Base-by-base conservation (phyloP, 768 basidiomycete species). In the Cantharellus cinnabarinus region DNA sequence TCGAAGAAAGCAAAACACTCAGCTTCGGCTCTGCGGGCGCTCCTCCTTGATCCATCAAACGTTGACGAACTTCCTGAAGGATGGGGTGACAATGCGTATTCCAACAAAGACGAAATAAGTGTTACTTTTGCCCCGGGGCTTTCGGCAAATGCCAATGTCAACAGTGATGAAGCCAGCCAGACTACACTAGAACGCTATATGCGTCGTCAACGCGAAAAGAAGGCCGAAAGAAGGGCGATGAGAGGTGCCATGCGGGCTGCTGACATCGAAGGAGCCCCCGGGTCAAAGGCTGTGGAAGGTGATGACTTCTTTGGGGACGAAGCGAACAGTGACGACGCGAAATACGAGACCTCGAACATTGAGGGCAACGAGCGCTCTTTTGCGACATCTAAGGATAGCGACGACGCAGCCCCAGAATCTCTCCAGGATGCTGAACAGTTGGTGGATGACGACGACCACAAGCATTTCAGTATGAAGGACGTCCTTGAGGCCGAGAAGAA, bases 111-210 rank as follows among this genome's bases (percentile, higher is more conserved):
- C 44, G 89, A 91, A 60, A 86, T 99, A 86, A 84, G 97, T 71
- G 85, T 99, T 66, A 97, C 94, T 0, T 98, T 99, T 69, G 82
- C 79, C 14, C 89, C 95, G 2, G 94, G 83, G 3, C 72, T 98
- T 42, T 81, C 75, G 60, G 78, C 74, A 55, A 67, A 2, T 14
- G 58, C 69, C 62, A 70, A 69, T 60, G 62, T 64, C 57, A 76
- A 74, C 63, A 61, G 58, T 37, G 64, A 57, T 4, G 68, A 62
- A 42, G 68, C 69, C 15, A 78, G 87, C n/a, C 83, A 94, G 72
- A 97, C 86, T 3, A 87, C 89, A 1, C 70, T 98, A 41, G 89
- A 93, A 66, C 81, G 72, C 65, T 99, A 99, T 70, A 83, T 87
- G 69, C 74, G 85, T 63, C 91, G 91, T 71, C 80, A 85, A 77